Percentiles rank a stretch among this genome's conserved stretches.
phyloP scores from a whole-genome alignment of 2,329 filamentous ascomycete genomes.

The Apiospora kogelbergensis region DNA sequence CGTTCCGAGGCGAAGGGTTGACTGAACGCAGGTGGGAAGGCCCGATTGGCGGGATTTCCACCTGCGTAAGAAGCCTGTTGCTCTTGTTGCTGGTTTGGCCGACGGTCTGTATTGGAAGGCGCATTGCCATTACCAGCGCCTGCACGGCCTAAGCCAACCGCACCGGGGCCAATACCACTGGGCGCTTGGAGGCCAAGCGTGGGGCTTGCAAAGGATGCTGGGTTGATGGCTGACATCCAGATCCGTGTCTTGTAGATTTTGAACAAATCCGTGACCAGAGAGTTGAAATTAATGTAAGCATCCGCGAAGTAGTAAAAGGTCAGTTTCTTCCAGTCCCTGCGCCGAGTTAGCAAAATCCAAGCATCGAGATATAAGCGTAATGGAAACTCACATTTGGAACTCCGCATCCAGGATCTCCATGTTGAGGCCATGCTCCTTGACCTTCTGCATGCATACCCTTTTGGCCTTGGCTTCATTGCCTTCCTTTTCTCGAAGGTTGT shows the following conservation, averaged over 20 bases:
- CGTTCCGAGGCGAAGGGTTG: conserved; percentile 44
- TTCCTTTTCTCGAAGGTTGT: conserved; percentile 89
- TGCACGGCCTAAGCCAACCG: conserved; percentile 57
- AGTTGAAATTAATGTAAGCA: conserved; percentile 98
- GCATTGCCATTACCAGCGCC: conserved; percentile 29
- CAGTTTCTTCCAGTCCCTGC: conserved; percentile 96
- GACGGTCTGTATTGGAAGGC: conserved; percentile 42
- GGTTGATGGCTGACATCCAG: conserved; percentile 99
- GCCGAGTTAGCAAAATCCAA: neutral
- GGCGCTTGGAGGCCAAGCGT: conserved; percentile 70
- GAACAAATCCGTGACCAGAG: conserved; percentile 93
- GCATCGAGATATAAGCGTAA: neutral
- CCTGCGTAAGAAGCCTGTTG: conserved; percentile 37
- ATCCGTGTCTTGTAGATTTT: conserved; percentile 99
- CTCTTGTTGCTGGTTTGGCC: conserved; percentile 46
- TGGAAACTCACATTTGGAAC: conserved; percentile 82
- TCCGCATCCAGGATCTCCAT: conserved; percentile 99
- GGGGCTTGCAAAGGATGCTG: conserved; percentile 86
- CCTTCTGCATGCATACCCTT: conserved; percentile 93
- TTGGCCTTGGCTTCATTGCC: conserved; percentile 98
- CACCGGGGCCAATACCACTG: conserved; percentile 64
- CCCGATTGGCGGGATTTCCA: conserved; percentile 37
- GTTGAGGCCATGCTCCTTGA: conserved; percentile 87
- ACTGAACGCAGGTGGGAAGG: conserved; percentile 43
- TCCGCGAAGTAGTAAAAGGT: conserved; percentile 99